Evolutionary conservation across 805 yeast genomes (phyloP).

Genomic region (Wickerhamiella azymoides): DNA sequence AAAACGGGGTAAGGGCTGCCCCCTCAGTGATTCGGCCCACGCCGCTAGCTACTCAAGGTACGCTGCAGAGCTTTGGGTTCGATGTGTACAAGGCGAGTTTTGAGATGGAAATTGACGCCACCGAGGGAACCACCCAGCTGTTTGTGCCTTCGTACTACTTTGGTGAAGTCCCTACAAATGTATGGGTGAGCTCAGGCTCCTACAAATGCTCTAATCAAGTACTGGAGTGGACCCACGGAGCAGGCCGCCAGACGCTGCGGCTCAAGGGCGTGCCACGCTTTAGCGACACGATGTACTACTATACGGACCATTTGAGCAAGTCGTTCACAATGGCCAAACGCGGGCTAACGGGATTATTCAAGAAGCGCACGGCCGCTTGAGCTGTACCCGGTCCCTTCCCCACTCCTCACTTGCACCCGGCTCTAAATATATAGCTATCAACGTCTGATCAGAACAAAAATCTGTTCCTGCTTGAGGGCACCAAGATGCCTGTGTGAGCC

Average conservation of each 20-base stretch:
- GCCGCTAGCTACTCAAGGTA: conserved; percentile 52
- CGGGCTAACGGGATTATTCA: conserved; percentile 1
- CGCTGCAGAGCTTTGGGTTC: conserved; percentile 41
- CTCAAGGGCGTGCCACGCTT: conserved; percentile 15
- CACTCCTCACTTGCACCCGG: too few relatives aligned
- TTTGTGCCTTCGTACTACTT: conserved; percentile 66
- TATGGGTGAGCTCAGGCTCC: conserved; percentile 11
- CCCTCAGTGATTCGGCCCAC: conserved; percentile 69
- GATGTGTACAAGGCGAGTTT: conserved; percentile 38
- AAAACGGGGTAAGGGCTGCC: conserved; percentile 58
- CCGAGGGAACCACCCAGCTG: conserved; percentile 22
- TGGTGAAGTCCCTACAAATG: conserved; percentile 18
- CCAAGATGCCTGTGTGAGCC: conserved; percentile 87
- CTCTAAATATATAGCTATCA: conserved; percentile 17
- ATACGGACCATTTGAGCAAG: conserved; percentile 14
- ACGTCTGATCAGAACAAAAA: conserved; percentile 78
- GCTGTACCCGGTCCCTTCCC: too few relatives aligned
- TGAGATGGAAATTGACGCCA: conserved; percentile 31
- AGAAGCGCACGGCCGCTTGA: not conserved
- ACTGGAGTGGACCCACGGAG: conserved; percentile 17
- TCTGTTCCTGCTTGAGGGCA: conserved; percentile 82
- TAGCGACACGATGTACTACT: conserved; percentile 15
- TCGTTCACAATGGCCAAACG: conserved; percentile 1
- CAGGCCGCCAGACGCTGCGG: conserved; percentile 12
- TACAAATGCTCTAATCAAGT: conserved; percentile 11